Conservation (phyloP, 1,139 yeast genomes). For the Yamadazyma trypodendri region DNA sequence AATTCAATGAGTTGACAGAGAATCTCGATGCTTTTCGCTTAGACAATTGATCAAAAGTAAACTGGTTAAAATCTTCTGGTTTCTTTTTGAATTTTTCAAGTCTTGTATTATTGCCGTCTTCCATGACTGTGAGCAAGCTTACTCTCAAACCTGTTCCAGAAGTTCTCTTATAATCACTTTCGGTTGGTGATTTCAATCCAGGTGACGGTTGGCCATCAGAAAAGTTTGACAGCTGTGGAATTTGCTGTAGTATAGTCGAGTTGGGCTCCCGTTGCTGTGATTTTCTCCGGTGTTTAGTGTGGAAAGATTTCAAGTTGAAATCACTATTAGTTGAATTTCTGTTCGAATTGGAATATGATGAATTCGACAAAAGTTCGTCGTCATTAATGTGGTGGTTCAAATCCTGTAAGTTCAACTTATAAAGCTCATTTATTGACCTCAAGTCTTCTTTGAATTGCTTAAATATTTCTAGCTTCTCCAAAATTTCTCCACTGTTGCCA, state of each 20-base stretch:
- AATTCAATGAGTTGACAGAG: constrained; percentile 40
- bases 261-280: neutral
- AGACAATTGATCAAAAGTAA: constrained; percentile 33
- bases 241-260: neutral
- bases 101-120: constrained; percentile 21
- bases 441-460: constrained; percentile 38
- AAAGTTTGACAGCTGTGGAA: constrained; percentile 4
- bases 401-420: constrained; percentile 29
- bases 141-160: constrained; percentile 38
- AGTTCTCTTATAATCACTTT: constrained; percentile 26
- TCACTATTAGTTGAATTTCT: constrained; percentile 18
- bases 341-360: constrained; percentile 13
- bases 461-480: constrained; percentile 40
- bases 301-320: constrained; percentile 40
- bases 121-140: constrained; percentile 43
- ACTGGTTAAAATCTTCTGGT: constrained; percentile 28
- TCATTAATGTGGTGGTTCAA: constrained; percentile 24
- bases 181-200: constrained; percentile 6
- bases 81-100: constrained; percentile 1
- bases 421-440: constrained; percentile 28
- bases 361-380: constrained; percentile 8
- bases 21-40: constrained; percentile 25
- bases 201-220: neutral
- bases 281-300: constrained; percentile 15
- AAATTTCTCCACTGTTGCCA: constrained; percentile 31